Evolutionary conservation across 495 filamentous ascomycete genomes (phyloP), one percentile per base, ranked within the genome.

Genomic region (Neurospora sublineolata): DNA sequence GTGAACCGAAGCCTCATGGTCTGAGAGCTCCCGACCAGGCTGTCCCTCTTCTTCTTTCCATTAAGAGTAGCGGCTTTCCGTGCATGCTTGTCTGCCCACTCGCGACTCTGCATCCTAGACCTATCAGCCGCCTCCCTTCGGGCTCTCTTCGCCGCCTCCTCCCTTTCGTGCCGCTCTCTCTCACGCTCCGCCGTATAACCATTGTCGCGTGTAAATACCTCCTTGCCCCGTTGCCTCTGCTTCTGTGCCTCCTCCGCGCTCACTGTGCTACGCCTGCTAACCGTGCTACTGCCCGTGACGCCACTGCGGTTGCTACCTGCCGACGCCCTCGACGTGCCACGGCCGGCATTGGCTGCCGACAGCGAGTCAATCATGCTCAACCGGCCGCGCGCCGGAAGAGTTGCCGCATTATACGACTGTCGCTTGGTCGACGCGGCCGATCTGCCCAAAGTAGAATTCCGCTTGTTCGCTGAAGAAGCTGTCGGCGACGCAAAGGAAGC

Each of bases 21-120:
- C 30, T 64, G 52, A 33, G 27, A 64, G 52, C 14, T 33, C 52
- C 52, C 52, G 7, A 64, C 27, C 52, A 64, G 33, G 30, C 52
- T 64, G 52, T 36, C 52, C 52, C 27, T 33, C 7, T 64, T 64
- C 52, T 9, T 18, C 14, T 64, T 64, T 33, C 52, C 52, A 64
- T 2, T 14, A 36, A 33, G 52, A 64, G 52, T 64, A 64, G 52
- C 14, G 30, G 27, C 52, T 36, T 64, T 64, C 23, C 9, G 52
- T 33, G 52, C 23, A 27, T 91, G 87, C 82, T 85, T 90, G 80
- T 90, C 89, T 4, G 89, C 90, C 90, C 90, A 93, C 80, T 89
- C 87, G 40, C 90, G 80, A 71, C 88, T 89, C 68, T 86, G 82
- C 76, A 84, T 79, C 70, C 90, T 81, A 16, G 88, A 88, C 71